These are phyloP conservation scores for Ogataea trehalophila DNA, from an alignment of 805 yeast genomes.

Conservation along the genomic window DNA sequence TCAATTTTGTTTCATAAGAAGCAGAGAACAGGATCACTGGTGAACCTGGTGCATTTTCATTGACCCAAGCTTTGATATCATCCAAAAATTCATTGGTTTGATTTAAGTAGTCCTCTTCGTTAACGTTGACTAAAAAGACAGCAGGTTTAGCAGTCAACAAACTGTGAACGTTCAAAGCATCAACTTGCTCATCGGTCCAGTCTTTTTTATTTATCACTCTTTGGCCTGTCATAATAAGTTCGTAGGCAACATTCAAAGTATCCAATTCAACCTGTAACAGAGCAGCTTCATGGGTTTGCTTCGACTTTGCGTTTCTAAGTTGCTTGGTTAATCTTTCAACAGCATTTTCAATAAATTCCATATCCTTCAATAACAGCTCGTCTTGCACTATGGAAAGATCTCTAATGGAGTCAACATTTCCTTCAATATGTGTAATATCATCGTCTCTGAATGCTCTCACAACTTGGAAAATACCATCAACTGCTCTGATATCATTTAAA, in stretches of 20 bases:
- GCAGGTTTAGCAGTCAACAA: slow-evolving; percentile 94
- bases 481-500: slow-evolving; percentile 62
- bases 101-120: slow-evolving; percentile 82
- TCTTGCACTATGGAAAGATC: slow-evolving; percentile 61
- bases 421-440: slow-evolving; percentile 64
- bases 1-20: slow-evolving; percentile 25
- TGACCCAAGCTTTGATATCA: slow-evolving; percentile 87
- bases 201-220: slow-evolving; percentile 75
- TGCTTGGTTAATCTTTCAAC: slow-evolving; percentile 55
- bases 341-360: slow-evolving; percentile 70
- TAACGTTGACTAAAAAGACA: slow-evolving; percentile 84
- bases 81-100: slow-evolving; percentile 83
- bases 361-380: slow-evolving; percentile 61
- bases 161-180: slow-evolving; percentile 77
- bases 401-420: slow-evolving; percentile 56
- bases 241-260: slow-evolving; percentile 70
- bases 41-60: slow-evolving; percentile 76
- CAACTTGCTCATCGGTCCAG: slow-evolving; percentile 92
- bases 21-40: slow-evolving; percentile 31
- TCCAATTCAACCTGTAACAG: slow-evolving; percentile 83
- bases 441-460: slow-evolving; percentile 61
- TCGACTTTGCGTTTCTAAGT: slow-evolving; percentile 74
- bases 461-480: slow-evolving; percentile 67
- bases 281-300: slow-evolving; percentile 61
- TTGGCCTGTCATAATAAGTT: slow-evolving; percentile 73